phyloP scores from a whole-genome alignment of 2,329 filamentous ascomycete genomes.

The Zymoseptoria brevis region DNA sequence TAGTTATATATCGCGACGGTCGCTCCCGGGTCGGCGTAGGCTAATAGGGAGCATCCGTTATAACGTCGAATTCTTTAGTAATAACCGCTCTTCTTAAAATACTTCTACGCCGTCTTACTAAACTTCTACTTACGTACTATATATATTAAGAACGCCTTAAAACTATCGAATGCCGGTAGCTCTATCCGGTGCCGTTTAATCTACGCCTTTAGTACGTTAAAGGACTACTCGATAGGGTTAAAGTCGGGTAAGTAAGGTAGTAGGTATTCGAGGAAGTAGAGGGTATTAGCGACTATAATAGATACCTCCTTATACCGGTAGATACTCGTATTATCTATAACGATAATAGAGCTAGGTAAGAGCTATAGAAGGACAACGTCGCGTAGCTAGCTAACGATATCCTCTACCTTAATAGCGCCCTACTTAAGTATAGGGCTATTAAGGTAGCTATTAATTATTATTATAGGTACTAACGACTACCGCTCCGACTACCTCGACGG shows the following conservation, averaged over 20 bases:
- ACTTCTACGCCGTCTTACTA: too few species aligned
- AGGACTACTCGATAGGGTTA: slow-evolving; percentile 1
- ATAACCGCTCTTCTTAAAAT: too few species aligned
- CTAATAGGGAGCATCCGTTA: too few species aligned
- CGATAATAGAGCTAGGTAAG: background rate
- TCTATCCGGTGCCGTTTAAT: background rate
- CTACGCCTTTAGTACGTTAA: slow-evolving; percentile 1
- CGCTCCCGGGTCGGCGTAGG: too few species aligned
- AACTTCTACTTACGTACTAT: too few species aligned
- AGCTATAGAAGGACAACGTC: background rate
- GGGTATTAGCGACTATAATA: background rate
- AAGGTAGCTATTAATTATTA: background rate
- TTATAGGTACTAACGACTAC: background rate
- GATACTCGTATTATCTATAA: slow-evolving; percentile 1
- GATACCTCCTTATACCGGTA: background rate
- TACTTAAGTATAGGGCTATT: background rate
- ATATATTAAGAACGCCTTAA: too few species aligned
- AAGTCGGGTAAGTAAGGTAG: background rate
- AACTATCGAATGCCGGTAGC: background rate
- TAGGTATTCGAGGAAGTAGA: background rate
- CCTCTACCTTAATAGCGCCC: background rate
- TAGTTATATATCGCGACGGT: too few species aligned
- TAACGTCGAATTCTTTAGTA: too few species aligned
- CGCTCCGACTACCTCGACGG: background rate
- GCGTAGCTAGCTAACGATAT: background rate